Base-by-base conservation (phyloP, 495 filamentous ascomycete genomes). In the Pseudevernia furfuracea region DNA sequence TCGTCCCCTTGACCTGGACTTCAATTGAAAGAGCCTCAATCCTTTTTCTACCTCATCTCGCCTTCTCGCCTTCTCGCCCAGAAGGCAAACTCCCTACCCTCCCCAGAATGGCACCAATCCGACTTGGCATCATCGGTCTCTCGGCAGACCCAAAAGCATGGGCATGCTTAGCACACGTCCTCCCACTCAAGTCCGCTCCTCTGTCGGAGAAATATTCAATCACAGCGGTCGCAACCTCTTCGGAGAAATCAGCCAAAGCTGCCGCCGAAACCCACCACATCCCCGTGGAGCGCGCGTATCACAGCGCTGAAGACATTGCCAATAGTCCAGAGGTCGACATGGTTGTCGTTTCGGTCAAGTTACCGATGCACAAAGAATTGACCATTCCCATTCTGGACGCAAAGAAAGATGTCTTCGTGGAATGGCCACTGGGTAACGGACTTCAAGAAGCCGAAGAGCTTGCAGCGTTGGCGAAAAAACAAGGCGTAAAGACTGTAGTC, bases 151-250 rank as follows among this genome's bases (percentile, higher is more conserved):
- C 67, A 34, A 58, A 77, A 28, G 67, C 79, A 19, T 87, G 84
- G 84, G 80, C 84, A 37, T 37, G 36, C 36, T 10, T 37, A 37
- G 36, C 36, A 37, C 2, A 72, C 73, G n/a, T 41, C 62, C 15
- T 83, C 80, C 44, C 85, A 87, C 15, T 74, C 76, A 10, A 58
- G 61, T 30, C 66, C 69, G 58, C 38, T 69, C 28, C 74, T 1
- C 46, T 68, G 28, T 58, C 63, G 25, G 44, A 62, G 9, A 32
- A 81, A 4, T 10, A 12, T 87, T 82, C 70, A 66, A 77, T 89
- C 67, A 77, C 80, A 10, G 85, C 85, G 1, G 74, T 89, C 9
- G 78, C 81, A 67, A 88, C 86, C 72, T 82, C 81, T 30, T 81
- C 74, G 57, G 71, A 75, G 17, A 68, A 72, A 0, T 74, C 79